A percentile compares a stretch with the other conserved stretches of the same genome.
Evolutionary conservation across 257 asterid genomes (phyloP).

Genomic region (Nicotiana undulata): DNA sequence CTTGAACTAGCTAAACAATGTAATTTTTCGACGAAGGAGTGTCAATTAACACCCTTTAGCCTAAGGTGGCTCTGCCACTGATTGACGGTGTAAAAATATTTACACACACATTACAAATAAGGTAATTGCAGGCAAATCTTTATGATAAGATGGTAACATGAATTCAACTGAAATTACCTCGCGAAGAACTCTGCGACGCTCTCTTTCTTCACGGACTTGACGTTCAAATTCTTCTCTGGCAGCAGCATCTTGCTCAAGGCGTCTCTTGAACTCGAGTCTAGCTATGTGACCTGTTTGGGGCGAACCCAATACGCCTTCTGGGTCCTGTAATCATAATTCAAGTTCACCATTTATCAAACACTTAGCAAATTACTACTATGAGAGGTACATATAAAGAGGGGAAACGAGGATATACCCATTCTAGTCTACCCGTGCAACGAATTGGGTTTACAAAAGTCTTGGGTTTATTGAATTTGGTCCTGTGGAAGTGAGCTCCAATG

Average conservation of each 20-base stretch:
- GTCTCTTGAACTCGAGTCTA: slow-evolving; percentile 52
- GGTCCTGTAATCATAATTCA: slow-evolving; percentile 47
- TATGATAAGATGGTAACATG: background rate
- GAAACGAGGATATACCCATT: slow-evolving; percentile 48
- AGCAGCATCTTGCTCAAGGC: slow-evolving; percentile 57
- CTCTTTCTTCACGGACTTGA: slow-evolving; percentile 65
- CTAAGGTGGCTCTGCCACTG: too few species aligned
- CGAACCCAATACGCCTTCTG: slow-evolving; percentile 70
- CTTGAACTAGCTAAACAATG: too few species aligned
- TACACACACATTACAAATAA: too few species aligned
- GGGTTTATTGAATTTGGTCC: slow-evolving; percentile 24
- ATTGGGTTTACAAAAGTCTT: slow-evolving; percentile 27
- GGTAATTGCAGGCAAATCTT: too few species aligned
- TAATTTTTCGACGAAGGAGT: too few species aligned
- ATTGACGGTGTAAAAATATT: too few species aligned
- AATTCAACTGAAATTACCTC: slow-evolving; percentile 29
- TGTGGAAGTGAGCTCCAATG: slow-evolving; percentile 19
- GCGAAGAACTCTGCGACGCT: slow-evolving; percentile 50
- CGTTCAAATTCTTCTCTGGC: slow-evolving; percentile 76
- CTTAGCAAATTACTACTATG: background rate
- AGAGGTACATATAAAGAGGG: background rate
- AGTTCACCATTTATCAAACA: background rate
- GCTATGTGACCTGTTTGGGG: slow-evolving; percentile 66
- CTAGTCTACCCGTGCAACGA: slow-evolving; percentile 47
- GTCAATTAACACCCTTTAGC: too few species aligned